phyloP scores from a whole-genome alignment of 345 rosid genomes.

The Microcos paniculata region DNA sequence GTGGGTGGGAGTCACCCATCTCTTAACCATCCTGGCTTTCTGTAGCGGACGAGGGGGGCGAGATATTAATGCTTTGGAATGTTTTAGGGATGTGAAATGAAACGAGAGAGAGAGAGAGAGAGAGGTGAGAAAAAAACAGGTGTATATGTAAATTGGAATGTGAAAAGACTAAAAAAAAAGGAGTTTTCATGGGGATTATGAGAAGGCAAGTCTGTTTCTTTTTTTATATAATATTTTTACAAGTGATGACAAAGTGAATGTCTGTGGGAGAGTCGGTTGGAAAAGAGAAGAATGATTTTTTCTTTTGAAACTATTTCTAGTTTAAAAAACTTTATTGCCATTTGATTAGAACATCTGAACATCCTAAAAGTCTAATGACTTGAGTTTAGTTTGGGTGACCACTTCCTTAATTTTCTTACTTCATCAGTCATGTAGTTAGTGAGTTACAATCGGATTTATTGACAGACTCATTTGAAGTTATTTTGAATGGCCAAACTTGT shows the following conservation, averaged over 20 bases:
- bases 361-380: not conserved
- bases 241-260: not conserved
- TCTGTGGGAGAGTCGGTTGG: not conserved
- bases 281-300: no score
- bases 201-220: not conserved
- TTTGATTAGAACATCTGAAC: conserved; percentile 22
- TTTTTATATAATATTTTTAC: no score
- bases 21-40: conserved; percentile 30
- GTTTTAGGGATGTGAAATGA: conserved; percentile 30
- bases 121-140: not conserved
- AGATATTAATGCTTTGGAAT: conserved; percentile 41
- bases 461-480: not conserved
- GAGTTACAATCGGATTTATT: conserved; percentile 18
- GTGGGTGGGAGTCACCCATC: conserved; percentile 48
- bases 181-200: not conserved
- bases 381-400: not conserved
- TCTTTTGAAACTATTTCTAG: not conserved
- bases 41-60: conserved; percentile 58
- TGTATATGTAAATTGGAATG: not conserved
- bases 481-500: no score
- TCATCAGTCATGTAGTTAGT: conserved; percentile 18
- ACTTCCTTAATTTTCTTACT: not conserved
- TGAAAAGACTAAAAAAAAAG: not conserved
- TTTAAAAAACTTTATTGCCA: not conserved
- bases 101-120: no score